phyloP scores from a whole-genome alignment of 495 filamentous ascomycete genomes.

The Xylaria venustula region DNA sequence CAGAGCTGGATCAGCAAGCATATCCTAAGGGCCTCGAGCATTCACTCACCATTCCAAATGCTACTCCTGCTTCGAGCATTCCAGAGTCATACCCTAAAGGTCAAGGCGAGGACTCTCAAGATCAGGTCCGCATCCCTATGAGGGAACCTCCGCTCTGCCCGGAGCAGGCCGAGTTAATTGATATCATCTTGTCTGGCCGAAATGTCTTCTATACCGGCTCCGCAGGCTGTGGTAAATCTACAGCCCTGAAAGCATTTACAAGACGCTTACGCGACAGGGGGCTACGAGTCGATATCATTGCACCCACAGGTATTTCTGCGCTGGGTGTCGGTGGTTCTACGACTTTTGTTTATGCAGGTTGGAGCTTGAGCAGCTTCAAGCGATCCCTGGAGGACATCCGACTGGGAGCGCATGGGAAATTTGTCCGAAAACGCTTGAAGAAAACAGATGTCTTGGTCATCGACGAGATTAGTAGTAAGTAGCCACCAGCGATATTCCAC shows the following conservation, averaged over 20 bases:
- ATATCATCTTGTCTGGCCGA: constrained; percentile 42
- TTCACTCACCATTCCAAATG: not conserved
- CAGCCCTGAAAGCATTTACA: constrained; percentile 50
- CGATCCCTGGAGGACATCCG: constrained; percentile 14
- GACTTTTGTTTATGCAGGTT: constrained; percentile 55
- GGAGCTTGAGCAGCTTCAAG: constrained; percentile 39
- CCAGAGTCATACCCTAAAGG: not conserved
- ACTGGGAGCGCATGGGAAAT: not conserved
- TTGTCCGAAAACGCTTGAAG: constrained; percentile 27
- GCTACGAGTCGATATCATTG: constrained; percentile 47
- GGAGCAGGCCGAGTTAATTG: constrained; percentile 49
- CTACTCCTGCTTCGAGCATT: not conserved
- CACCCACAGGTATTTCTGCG: constrained; percentile 57
- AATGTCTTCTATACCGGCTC: constrained; percentile 66
- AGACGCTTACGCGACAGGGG: constrained; percentile 32
- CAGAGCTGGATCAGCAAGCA: not conserved
- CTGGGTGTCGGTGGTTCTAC: constrained; percentile 54
- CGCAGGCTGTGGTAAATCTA: constrained; percentile 61
- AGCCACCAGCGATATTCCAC: not conserved
- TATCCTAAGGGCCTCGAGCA: too few species aligned
- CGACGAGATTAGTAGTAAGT: constrained; percentile 41
- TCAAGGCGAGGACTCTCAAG: not conserved
- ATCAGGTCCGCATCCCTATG: not conserved
- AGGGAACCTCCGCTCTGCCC: constrained; percentile 23
- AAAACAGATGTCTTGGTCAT: constrained; percentile 46